Base-by-base conservation (phyloP, 208 protist species). In the Crithidia mellificae region DNA sequence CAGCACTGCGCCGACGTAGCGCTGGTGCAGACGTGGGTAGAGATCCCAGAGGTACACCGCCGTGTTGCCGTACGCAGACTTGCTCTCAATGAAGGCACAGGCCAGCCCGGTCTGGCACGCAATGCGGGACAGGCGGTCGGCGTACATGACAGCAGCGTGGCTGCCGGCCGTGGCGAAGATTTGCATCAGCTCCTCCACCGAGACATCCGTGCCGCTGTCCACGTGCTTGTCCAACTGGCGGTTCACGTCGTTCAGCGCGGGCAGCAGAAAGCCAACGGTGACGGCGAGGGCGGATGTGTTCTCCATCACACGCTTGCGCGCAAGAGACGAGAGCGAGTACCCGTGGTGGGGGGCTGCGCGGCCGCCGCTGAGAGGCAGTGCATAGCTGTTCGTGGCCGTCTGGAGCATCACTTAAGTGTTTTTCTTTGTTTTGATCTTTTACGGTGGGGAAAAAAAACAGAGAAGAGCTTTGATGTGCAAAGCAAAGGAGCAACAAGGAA, bases 21-120 rank as follows among this genome's bases (percentile, higher is more conserved):
- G 68, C n/a, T 88, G 78, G 65, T 90, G 81, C 39, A 91, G 64
- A 41, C 80, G 80, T 2, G 85, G 89, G 68, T 91, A 90, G 2
- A 90, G 44, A 49, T 94, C 86, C 85, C 85, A 94, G 27, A 92
- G 70, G 55, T 86, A 91, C 14, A 94, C 86, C 0, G 85, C 77
- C 30, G 66, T 78, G 55, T 87, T 77, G 19, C 63, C 52, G 52
- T 77, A 85, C n/a, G 66, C 49, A 0, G 56, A 83, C 19, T 84
- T 47, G n/a, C 46, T 72, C 36, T 59, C 24, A 41, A 91, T 80
- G n/a, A 92, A 43, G 0, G 63, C 62, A 52, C 80, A 90, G 9
- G 79, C 70, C 24, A 92, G 41, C 0, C 50, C 65, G 1, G 86
- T 92, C 59, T 91, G 81, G 22, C 74, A 74, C 15, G 66, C 72